Conservation (phyloP, 177 flowering plant species). For the Vitis hybrid region DNA sequence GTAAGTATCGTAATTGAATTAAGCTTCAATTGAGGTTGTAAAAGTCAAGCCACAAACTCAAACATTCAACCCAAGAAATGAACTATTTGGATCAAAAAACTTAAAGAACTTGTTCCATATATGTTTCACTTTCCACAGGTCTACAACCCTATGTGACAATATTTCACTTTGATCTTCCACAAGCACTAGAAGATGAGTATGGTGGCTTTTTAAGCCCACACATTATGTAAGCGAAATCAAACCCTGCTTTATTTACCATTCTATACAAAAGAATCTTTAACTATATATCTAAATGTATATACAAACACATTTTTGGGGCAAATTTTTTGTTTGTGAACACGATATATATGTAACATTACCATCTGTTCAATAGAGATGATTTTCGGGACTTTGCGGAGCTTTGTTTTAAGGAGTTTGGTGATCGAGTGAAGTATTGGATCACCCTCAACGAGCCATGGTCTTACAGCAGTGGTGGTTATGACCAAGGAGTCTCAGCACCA, state of each 20-base stretch:
- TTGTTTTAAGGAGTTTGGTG: slow-evolving; percentile 30
- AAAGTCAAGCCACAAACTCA: too few species aligned
- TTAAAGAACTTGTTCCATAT: background rate
- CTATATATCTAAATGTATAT: background rate
- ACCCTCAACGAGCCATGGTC: slow-evolving; percentile 30
- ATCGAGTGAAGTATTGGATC: slow-evolving; percentile 35
- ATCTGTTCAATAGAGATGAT: slow-evolving; percentile 20
- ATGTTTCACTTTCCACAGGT: slow-evolving; percentile 7
- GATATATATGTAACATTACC: background rate
- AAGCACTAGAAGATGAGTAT: slow-evolving; percentile 32
- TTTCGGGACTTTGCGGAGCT: slow-evolving; percentile 26
- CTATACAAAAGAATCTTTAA: background rate
- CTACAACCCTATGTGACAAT: slow-evolving; percentile 28
- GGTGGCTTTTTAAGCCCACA: slow-evolving; percentile 18
- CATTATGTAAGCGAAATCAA: slow-evolving; percentile 20
- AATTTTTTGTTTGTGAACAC: background rate
- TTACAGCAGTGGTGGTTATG: slow-evolving; percentile 13
- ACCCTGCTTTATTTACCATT: background rate
- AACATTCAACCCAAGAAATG: background rate
- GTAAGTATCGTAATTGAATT: too few species aligned
- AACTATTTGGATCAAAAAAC: background rate
- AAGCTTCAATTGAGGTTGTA: too few species aligned
- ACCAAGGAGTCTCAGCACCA: slow-evolving; percentile 19
- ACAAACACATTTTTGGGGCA: background rate
- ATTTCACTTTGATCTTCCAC: slow-evolving; percentile 29